Conservation (phyloP, 345 rosid genomes). For the Acer campestre region DNA sequence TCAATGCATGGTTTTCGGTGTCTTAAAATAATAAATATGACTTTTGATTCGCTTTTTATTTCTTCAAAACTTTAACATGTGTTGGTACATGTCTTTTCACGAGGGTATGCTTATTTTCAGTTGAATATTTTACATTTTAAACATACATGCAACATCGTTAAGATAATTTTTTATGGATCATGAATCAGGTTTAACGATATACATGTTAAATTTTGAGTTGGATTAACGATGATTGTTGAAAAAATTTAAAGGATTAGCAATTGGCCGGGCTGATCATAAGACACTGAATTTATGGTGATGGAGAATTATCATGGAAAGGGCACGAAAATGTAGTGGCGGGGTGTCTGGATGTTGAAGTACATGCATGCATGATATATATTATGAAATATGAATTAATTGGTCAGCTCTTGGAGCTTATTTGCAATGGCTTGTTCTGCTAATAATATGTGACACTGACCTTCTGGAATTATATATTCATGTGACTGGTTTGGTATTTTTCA, state of each 20-base stretch:
- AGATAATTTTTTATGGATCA: no score
- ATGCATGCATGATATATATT: not conserved
- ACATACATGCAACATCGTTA: no score
- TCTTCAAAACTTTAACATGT: no score
- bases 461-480: slow-evolving; percentile 16
- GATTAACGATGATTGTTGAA: not conserved
- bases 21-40: no score
- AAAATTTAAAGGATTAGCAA: not conserved
- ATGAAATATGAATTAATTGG: slow-evolving; percentile 1
- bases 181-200: no score
- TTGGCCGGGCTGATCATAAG: not conserved
- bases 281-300: not conserved
- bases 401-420: slow-evolving; percentile 14
- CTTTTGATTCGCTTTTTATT: no score
- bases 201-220: not conserved
- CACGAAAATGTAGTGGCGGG: slow-evolving; percentile 5
- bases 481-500: slow-evolving; percentile 5
- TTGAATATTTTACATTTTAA: no score
- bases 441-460: slow-evolving; percentile 8
- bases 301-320: not conserved
- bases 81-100: no score
- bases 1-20: not conserved
- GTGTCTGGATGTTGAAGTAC: slow-evolving; percentile 8
- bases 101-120: no score
- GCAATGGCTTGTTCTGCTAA: not conserved